A percentile compares a stretch with the other conserved stretches of the same genome.
These are phyloP conservation scores for Claviceps sp. DNA, from an alignment of 2,329 filamentous ascomycete species.

Conservation along the genomic window DNA sequence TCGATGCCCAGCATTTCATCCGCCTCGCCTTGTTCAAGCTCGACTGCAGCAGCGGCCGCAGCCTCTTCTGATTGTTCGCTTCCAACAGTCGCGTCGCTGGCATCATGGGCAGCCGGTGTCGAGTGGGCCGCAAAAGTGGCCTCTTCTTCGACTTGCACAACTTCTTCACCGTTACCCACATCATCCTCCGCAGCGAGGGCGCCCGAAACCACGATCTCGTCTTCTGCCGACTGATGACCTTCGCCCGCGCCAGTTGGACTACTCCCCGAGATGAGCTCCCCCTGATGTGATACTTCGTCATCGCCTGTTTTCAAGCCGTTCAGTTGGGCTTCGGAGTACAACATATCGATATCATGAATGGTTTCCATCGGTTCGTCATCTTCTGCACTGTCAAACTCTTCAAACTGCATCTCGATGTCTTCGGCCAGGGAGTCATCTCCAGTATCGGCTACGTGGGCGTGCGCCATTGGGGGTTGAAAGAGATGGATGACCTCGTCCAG, in stretches of 20 bases:
- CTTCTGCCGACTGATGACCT: not conserved
- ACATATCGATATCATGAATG: constrained; percentile 11
- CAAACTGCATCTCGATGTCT: constrained; percentile 5
- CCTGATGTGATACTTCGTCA: not conserved
- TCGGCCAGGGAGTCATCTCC: constrained; percentile 1
- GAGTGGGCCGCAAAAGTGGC: constrained; percentile 7
- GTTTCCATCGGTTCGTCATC: constrained; percentile 7
- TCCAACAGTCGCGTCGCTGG: not conserved
- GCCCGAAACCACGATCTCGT: constrained; percentile 1
- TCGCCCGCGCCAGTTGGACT: not conserved
- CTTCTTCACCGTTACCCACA: constrained; percentile 10
- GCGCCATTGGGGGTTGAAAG: constrained; percentile 17
- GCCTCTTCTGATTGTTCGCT: not conserved
- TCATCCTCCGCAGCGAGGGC: constrained; percentile 9
- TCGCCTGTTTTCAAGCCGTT: not conserved
- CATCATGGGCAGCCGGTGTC: not conserved
- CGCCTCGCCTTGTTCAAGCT: not conserved
- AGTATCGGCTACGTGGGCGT: not conserved
- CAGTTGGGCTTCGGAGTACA: not conserved
- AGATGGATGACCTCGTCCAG: constrained; percentile 27
- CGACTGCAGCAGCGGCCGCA: not conserved
- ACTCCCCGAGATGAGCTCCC: not conserved
- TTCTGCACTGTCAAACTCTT: constrained; percentile 12
- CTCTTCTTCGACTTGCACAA: constrained; percentile 6
- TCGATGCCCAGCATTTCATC: constrained; percentile 1